Evolutionary conservation across 257 asterid genomes (phyloP).

Genomic region (Jacaranda mimosifolia): DNA sequence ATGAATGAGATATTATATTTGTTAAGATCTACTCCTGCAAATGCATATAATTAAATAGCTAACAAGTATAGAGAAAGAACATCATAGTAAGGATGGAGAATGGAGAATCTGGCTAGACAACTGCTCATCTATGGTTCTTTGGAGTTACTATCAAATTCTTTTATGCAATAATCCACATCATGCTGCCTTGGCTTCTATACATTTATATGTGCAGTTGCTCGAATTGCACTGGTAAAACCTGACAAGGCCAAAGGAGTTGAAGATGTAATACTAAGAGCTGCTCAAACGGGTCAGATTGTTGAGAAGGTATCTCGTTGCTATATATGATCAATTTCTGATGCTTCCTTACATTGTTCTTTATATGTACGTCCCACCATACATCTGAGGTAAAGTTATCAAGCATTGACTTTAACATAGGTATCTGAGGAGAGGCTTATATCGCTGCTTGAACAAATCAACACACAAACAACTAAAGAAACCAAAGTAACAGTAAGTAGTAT

Average conservation of each 20-base stretch:
- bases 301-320: constrained; percentile 66
- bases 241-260: constrained; percentile 98
- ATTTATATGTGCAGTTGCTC: constrained; percentile 73
- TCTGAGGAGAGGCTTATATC: constrained; percentile 91
- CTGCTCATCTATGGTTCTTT: neutral
- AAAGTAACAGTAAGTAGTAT: constrained; percentile 87
- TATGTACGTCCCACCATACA: neutral
- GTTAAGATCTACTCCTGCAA: neutral
- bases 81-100: neutral
- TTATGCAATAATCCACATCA: neutral
- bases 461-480: constrained; percentile 87
- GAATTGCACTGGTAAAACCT: constrained; percentile 96
- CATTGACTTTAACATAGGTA: constrained; percentile 55
- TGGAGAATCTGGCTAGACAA: neutral
- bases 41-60: neutral
- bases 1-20: too few species aligned
- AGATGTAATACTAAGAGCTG: constrained; percentile 89
- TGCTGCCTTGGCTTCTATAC: neutral
- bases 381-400: neutral
- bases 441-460: constrained; percentile 95
- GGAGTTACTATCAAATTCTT: neutral
- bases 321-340: neutral
- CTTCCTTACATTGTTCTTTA: neutral
- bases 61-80: too few species aligned
- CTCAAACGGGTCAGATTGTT: constrained; percentile 83